phyloP scores from a whole-genome alignment of 495 filamentous ascomycete genomes.

The Neurospora sp. region DNA sequence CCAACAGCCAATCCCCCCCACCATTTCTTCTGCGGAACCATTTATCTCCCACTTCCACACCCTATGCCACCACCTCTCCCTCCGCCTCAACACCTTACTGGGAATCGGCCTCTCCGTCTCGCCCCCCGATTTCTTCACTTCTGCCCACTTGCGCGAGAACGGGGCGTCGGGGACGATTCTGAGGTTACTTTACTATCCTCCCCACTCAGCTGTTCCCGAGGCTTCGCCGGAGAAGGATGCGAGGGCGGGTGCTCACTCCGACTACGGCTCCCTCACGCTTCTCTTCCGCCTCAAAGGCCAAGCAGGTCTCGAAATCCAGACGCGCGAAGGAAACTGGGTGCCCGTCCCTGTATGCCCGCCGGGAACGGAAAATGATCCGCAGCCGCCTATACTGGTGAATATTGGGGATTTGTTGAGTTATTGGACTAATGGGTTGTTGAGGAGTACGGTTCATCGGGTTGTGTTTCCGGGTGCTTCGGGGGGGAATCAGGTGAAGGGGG shows the following conservation, averaged over 20 bases:
- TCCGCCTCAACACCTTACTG: slow-evolving; percentile 61
- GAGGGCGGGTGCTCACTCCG: slow-evolving; percentile 83
- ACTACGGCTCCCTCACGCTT: slow-evolving; percentile 82
- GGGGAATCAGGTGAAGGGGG: slow-evolving; percentile 47
- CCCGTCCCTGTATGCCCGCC: slow-evolving; percentile 52
- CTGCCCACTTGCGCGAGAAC: slow-evolving; percentile 51
- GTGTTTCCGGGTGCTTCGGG: slow-evolving; percentile 57
- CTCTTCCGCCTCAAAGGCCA: slow-evolving; percentile 79
- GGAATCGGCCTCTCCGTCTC: slow-evolving; percentile 59
- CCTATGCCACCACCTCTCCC: slow-evolving; percentile 64
- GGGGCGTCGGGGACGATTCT: slow-evolving; percentile 65
- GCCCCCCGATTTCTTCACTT: slow-evolving; percentile 55
- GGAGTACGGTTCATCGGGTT: slow-evolving; percentile 82
- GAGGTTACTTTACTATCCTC: slow-evolving; percentile 72
- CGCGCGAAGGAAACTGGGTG: slow-evolving; percentile 45
- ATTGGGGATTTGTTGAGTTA: slow-evolving; percentile 85
- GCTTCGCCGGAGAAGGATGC: slow-evolving; percentile 41
- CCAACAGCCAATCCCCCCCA: slow-evolving; percentile 67
- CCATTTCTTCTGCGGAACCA: slow-evolving; percentile 44
- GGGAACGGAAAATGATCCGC: slow-evolving; percentile 40
- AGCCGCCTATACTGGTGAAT: slow-evolving; percentile 80
- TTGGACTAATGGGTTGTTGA: slow-evolving; percentile 81
- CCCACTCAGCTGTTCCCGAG: slow-evolving; percentile 14
- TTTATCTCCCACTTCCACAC: slow-evolving; percentile 55
- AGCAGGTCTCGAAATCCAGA: slow-evolving; percentile 77